These are phyloP conservation scores for Annulohypoxylon truncatum DNA, from an alignment of 2,329 filamentous ascomycete species.

Conservation along the genomic window DNA sequence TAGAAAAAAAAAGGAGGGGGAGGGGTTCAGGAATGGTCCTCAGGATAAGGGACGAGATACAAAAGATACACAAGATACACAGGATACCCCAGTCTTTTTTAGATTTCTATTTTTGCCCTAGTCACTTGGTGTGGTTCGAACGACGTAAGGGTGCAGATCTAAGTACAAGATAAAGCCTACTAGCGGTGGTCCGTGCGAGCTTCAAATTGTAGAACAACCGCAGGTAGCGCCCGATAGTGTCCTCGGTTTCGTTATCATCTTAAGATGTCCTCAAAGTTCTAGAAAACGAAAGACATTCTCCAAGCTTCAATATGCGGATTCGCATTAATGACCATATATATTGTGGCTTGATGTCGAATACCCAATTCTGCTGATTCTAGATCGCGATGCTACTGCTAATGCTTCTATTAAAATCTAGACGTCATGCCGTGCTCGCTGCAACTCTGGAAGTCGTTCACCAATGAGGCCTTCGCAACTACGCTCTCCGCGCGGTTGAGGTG, in stretches of 20 bases:
- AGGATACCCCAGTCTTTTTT: conserved; percentile 19
- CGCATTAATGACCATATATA: conserved; percentile 12
- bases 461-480: conserved; percentile 14
- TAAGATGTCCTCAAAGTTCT: conserved; percentile 4
- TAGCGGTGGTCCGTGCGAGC: conserved; percentile 25
- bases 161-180: background rate
- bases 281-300: conserved; percentile 16
- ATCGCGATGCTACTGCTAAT: conserved; percentile 13
- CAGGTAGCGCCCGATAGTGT: conserved; percentile 31
- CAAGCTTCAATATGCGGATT: conserved; percentile 13
- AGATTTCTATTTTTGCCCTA: conserved; percentile 36
- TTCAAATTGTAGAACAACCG: conserved; percentile 29
- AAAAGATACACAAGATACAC: background rate
- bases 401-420: conserved; percentile 16
- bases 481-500: conserved; percentile 6
- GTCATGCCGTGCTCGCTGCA: conserved; percentile 25
- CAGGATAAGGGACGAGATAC: conserved; percentile 7
- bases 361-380: conserved; percentile 2
- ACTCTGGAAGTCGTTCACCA: conserved; percentile 13
- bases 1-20: conserved; percentile 20
- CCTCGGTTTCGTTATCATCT: conserved; percentile 11
- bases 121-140: conserved; percentile 34
- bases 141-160: conserved; percentile 40
- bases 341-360: conserved; percentile 26
- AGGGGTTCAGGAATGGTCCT: conserved; percentile 25